A percentile compares a stretch with the other conserved stretches of the same genome.
Conservation (phyloP, 495 filamentous ascomycete genomes). For the Hypoxylon lenormandii region DNA sequence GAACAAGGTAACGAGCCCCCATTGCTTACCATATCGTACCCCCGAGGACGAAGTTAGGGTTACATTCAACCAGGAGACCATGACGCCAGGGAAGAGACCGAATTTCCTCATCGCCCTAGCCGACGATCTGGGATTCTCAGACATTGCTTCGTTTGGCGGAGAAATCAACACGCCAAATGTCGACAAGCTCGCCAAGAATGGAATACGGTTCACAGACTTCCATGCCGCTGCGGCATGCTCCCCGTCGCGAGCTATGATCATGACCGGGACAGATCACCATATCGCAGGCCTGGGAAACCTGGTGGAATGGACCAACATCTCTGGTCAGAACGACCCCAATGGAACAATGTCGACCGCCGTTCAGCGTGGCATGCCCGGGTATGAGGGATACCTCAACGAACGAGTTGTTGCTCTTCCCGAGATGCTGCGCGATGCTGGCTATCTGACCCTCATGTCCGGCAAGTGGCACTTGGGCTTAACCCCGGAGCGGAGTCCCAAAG, state of each 20-base stretch:
- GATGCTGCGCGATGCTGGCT: conserved; percentile 70
- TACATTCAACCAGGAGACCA: conserved; percentile 10
- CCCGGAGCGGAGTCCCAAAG: conserved; percentile 55
- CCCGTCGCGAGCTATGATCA: conserved; percentile 71
- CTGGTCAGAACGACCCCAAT: conserved; percentile 48
- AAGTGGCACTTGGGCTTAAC: conserved; percentile 70
- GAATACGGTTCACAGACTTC: conserved; percentile 71
- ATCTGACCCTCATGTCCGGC: conserved; percentile 71
- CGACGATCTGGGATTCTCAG: conserved; percentile 73
- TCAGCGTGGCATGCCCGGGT: conserved; percentile 67
- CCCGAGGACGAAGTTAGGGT: neutral
- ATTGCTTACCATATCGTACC: neutral
- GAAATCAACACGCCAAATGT: conserved; percentile 74
- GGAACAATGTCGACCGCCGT: conserved; percentile 55
- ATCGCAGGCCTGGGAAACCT: conserved; percentile 64
- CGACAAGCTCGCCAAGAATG: conserved; percentile 66
- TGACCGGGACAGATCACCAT: conserved; percentile 67
- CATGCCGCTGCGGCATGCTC: conserved; percentile 74
- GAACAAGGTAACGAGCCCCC: neutral
- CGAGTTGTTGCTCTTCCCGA: conserved; percentile 72
- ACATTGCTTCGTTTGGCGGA: conserved; percentile 70
- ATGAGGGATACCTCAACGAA: conserved; percentile 75
- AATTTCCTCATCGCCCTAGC: conserved; percentile 74
- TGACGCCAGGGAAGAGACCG: conserved; percentile 53
- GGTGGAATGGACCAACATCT: conserved; percentile 55